A percentile compares a stretch with the other conserved stretches of the same genome.
phyloP scores from a whole-genome alignment of 352 stramenopile species.

The Globisporangium ultimum region DNA sequence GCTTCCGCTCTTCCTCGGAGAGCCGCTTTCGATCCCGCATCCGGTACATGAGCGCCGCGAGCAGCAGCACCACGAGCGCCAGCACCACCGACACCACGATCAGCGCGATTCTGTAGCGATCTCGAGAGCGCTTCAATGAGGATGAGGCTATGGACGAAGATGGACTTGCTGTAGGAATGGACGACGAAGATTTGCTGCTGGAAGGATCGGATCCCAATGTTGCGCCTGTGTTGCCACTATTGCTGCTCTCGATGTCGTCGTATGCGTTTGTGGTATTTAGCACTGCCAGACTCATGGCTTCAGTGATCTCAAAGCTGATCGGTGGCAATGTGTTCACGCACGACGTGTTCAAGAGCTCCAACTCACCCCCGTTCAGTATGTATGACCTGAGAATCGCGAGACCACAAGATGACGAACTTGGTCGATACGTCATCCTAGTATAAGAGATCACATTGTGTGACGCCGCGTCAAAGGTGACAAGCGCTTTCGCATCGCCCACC shows the following conservation, averaged over 20 bases:
- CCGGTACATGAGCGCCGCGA: conserved; percentile 11
- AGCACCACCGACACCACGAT: conserved; percentile 25
- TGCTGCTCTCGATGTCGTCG: neutral
- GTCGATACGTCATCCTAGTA: too few species aligned
- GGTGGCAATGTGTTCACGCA: neutral
- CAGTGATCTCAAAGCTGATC: conserved; percentile 1
- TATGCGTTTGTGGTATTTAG: conserved; percentile 1
- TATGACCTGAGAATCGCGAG: conserved; percentile 7
- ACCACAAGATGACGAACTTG: neutral
- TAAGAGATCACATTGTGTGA: neutral
- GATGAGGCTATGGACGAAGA: neutral
- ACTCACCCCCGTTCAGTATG: neutral
- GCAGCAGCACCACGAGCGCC: conserved; percentile 4
- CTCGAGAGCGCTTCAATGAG: conserved; percentile 18
- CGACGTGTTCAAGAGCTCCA: neutral
- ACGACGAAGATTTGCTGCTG: too few species aligned
- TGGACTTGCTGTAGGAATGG: too few species aligned
- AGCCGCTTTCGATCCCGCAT: conserved; percentile 17
- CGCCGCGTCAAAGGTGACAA: conserved; percentile 1
- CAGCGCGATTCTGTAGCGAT: conserved; percentile 28
- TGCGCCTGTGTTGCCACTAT: neutral
- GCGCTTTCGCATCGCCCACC: conserved; percentile 1
- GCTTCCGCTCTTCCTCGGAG: conserved; percentile 26
- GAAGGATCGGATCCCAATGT: neutral
- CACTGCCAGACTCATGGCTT: conserved; percentile 7